Evolutionary conservation across 805 yeast genomes (phyloP).

Genomic region (Lipomyces spencermartinsiae): DNA sequence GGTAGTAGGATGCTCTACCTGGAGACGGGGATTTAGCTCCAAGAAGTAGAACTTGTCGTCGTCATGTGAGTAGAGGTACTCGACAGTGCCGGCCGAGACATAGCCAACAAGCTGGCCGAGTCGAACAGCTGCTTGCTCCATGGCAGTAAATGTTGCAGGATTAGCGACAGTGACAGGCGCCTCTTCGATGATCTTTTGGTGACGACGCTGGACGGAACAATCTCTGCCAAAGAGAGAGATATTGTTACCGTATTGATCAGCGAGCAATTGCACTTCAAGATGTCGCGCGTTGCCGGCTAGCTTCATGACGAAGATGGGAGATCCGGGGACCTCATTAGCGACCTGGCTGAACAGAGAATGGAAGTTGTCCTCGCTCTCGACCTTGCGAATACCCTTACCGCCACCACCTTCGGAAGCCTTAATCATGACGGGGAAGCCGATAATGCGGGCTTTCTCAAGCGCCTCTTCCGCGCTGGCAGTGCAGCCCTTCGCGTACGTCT

Average conservation of each 20-base stretch:
- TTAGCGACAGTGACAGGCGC: constrained; percentile 98
- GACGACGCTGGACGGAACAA: constrained; percentile 99
- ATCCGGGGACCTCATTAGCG: constrained; percentile 96
- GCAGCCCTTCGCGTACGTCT: constrained; percentile 86
- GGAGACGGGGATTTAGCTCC: constrained; percentile 97
- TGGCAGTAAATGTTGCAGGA: constrained; percentile 78
- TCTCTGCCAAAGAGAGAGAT: constrained; percentile 98
- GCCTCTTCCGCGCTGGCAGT: constrained; percentile 88
- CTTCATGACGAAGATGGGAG: constrained; percentile 97
- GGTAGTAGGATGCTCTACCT: constrained; percentile 99
- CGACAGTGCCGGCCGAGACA: constrained; percentile 99
- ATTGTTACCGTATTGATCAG: constrained; percentile 98
- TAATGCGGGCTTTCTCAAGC: constrained; percentile 76
- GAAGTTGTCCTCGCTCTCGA: constrained; percentile 82
- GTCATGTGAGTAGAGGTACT: constrained; percentile 90
- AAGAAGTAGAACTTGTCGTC: constrained; percentile 95
- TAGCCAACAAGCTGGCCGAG: constrained; percentile 96
- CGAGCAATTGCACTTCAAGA: constrained; percentile 95
- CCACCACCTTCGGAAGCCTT: constrained; percentile 99
- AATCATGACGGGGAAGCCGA: constrained; percentile 98
- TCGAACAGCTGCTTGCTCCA: constrained; percentile 98
- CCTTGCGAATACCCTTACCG: constrained; percentile 99
- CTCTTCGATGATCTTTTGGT: constrained; percentile 98
- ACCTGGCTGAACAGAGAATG: constrained; percentile 84
- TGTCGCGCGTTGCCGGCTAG: constrained; percentile 98